phyloP scores from a whole-genome alignment of 345 rosid genomes.

The Hibiscus syriacus region DNA sequence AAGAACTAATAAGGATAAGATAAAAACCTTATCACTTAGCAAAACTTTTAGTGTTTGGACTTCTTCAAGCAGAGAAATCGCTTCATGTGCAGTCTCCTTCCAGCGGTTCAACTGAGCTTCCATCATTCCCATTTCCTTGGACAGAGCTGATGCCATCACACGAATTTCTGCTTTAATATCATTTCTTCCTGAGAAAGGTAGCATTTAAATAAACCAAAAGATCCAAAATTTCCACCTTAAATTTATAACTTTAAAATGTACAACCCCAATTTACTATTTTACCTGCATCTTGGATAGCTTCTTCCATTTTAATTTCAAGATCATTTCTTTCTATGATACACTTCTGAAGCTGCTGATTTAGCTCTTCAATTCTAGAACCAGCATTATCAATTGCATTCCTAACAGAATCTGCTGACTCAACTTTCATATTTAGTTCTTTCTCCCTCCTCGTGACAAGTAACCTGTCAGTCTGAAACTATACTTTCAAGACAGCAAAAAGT shows the following conservation, averaged over 20 bases:
- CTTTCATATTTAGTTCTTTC: constrained; percentile 60
- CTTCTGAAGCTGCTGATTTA: constrained; percentile 64
- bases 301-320: constrained; percentile 77
- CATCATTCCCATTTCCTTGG: constrained; percentile 92
- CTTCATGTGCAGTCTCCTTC: constrained; percentile 80
- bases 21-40: constrained; percentile 55
- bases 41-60: constrained; percentile 47
- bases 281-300: constrained; percentile 84
- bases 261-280: constrained; percentile 1
- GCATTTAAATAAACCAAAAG: constrained; percentile 12
- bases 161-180: constrained; percentile 77
- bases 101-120: constrained; percentile 78
- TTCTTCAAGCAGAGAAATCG: constrained; percentile 58
- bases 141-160: constrained; percentile 83
- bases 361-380: constrained; percentile 55
- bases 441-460: constrained; percentile 62
- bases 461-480: constrained; percentile 65
- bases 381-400: constrained; percentile 36
- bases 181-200: constrained; percentile 54
- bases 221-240: constrained; percentile 4
- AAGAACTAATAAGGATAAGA: neutral
- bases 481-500: constrained; percentile 19
- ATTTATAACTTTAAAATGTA: neutral
- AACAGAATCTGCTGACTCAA: constrained; percentile 58
- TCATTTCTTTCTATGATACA: constrained; percentile 78